A percentile compares a stretch with the other conserved stretches of the same genome.
phyloP scores from a whole-genome alignment of 192 early-diverging fungal genomes.

The Coemansia sp. region DNA sequence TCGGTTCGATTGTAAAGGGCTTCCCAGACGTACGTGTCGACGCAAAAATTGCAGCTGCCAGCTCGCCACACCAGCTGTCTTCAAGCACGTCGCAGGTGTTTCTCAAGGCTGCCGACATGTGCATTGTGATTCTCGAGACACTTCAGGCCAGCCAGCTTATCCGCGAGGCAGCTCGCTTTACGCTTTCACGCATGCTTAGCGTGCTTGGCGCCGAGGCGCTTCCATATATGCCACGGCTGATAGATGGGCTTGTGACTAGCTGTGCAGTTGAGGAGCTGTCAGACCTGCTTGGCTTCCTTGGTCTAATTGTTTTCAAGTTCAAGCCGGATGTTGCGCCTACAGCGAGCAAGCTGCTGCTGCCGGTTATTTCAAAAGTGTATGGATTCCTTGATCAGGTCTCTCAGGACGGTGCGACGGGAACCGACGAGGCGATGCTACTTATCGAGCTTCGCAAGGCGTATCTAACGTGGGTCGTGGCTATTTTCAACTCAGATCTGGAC shows the following conservation, averaged over 20 bases:
- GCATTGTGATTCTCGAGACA: constrained; percentile 67
- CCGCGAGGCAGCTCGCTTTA: constrained; percentile 66
- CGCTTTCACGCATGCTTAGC: constrained; percentile 86
- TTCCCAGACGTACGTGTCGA: constrained; percentile 55
- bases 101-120: constrained; percentile 75
- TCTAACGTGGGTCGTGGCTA: constrained; percentile 69
- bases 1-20: constrained; percentile 84
- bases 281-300: constrained; percentile 84
- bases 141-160: constrained; percentile 62
- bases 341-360: constrained; percentile 65
- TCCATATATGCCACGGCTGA: constrained; percentile 73
- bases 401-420: constrained; percentile 60
- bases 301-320: constrained; percentile 85
- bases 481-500: constrained; percentile 82
- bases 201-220: constrained; percentile 81
- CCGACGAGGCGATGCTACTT: constrained; percentile 78
- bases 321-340: constrained; percentile 58
- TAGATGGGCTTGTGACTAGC: constrained; percentile 72
- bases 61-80: constrained; percentile 40
- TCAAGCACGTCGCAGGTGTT: constrained; percentile 59
- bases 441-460: constrained; percentile 80
- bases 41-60: constrained; percentile 28
- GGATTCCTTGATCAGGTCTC: constrained; percentile 79
- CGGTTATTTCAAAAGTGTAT: constrained; percentile 80
- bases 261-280: constrained; percentile 75